A percentile compares a stretch with the other conserved stretches of the same genome.
Conservation (phyloP, 352 stramenopile genomes). For the Phytophthora citrophthora region DNA sequence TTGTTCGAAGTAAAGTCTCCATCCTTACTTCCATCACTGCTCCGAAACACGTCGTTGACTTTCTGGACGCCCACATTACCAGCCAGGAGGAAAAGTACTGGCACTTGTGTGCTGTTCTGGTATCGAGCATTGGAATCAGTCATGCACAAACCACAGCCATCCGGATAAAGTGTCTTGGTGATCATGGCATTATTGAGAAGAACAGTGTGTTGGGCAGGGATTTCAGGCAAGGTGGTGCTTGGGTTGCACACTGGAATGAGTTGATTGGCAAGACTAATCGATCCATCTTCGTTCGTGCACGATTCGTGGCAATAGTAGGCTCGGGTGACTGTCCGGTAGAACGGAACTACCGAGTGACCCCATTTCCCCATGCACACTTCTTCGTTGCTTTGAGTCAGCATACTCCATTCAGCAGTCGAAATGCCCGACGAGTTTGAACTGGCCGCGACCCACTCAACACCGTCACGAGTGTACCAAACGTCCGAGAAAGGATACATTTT, state of each 20-base stretch:
- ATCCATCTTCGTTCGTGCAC: slow-evolving; percentile 53
- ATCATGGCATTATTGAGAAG: slow-evolving; percentile 52
- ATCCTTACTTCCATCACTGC: slow-evolving; percentile 60
- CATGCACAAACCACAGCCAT: slow-evolving; percentile 71
- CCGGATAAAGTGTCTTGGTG: slow-evolving; percentile 70
- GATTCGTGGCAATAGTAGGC: slow-evolving; percentile 65
- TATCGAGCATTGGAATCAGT: slow-evolving; percentile 51
- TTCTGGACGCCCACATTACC: slow-evolving; percentile 78
- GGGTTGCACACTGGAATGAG: slow-evolving; percentile 70
- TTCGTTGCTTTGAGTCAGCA: slow-evolving; percentile 51
- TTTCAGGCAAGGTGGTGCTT: slow-evolving; percentile 35
- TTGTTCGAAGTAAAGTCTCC: slow-evolving; percentile 10
- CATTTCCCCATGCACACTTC: slow-evolving; percentile 76
- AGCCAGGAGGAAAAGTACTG: slow-evolving; percentile 66
- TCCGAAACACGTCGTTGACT: slow-evolving; percentile 76
- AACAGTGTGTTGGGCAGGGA: slow-evolving; percentile 44
- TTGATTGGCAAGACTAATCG: slow-evolving; percentile 58
- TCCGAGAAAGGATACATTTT: slow-evolving; percentile 81
- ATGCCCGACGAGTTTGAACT: slow-evolving; percentile 73
- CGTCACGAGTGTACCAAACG: slow-evolving; percentile 76
- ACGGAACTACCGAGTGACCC: slow-evolving; percentile 68
- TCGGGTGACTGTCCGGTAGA: slow-evolving; percentile 51
- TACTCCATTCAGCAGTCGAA: slow-evolving; percentile 82
- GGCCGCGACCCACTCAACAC: slow-evolving; percentile 52
- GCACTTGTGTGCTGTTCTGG: slow-evolving; percentile 59